Percentiles rank a stretch among this genome's conserved stretches.
phyloP scores from a whole-genome alignment of 2,329 filamentous ascomycete genomes.

The Sclerotinia subarctica region DNA sequence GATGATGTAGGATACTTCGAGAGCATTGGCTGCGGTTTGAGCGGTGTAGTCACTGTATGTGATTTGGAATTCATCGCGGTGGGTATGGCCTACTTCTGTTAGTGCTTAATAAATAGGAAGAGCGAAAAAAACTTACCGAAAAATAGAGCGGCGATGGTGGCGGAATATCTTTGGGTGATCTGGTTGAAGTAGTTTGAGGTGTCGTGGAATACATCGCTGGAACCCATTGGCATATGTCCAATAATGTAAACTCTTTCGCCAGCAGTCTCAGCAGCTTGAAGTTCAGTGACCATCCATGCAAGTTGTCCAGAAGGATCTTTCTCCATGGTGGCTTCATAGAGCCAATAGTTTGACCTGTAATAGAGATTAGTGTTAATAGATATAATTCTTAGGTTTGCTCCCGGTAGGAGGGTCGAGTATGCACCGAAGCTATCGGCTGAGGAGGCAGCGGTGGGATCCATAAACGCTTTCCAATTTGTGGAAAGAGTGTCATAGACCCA shows the following conservation, averaged over 20 bases:
- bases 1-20: slow-evolving; percentile 36
- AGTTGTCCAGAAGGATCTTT: slow-evolving; percentile 40
- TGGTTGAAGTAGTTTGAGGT: slow-evolving; percentile 39
- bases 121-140: slow-evolving; percentile 25
- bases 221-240: slow-evolving; percentile 38
- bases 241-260: slow-evolving; percentile 43
- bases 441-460: slow-evolving; percentile 35
- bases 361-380: slow-evolving; percentile 45
- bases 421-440: slow-evolving; percentile 38
- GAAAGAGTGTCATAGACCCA: slow-evolving; percentile 43
- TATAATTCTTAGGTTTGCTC: slow-evolving; percentile 41
- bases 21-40: slow-evolving; percentile 32
- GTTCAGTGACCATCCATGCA: slow-evolving; percentile 42
- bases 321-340: slow-evolving; percentile 41
- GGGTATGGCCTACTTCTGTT: slow-evolving; percentile 35
- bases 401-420: slow-evolving; percentile 39
- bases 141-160: slow-evolving; percentile 38
- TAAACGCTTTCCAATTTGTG: slow-evolving; percentile 39
- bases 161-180: slow-evolving; percentile 34
- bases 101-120: neutral
- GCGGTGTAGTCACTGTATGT: slow-evolving; percentile 35
- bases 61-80: slow-evolving; percentile 39
- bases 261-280: slow-evolving; percentile 41
- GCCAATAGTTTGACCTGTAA: slow-evolving; percentile 43
- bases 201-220: slow-evolving; percentile 40